Conservation (phyloP, 108 stramenopile species). For the Discostella pseudostelligera region DNA sequence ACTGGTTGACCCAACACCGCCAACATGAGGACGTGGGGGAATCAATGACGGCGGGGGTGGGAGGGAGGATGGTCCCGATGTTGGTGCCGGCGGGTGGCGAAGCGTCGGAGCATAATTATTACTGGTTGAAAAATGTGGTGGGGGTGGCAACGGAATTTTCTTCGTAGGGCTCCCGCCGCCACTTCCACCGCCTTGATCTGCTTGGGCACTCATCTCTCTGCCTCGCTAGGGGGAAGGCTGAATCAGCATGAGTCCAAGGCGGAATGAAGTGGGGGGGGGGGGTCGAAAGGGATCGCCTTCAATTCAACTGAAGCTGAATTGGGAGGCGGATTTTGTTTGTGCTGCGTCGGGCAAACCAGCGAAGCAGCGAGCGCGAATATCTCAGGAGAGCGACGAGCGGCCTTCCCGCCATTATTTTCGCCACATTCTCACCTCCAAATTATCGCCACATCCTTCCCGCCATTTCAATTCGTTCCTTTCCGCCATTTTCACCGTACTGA, state of each 20-base stretch:
- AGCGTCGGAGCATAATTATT: not conserved
- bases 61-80: slow-evolving; percentile 2
- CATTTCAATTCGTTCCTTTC: no score
- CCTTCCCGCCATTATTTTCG: no score
- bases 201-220: slow-evolving; percentile 1
- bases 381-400: no score
- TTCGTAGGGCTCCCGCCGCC: slow-evolving; percentile 1
- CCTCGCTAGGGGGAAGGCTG: not conserved
- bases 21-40: not conserved
- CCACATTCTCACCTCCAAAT: no score
- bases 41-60: slow-evolving; percentile 9
- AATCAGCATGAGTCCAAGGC: not conserved
- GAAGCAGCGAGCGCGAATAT: no score
- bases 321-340: no score
- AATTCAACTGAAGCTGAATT: no score
- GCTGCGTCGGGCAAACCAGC: no score
- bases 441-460: no score
- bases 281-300: not conserved
- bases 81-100: not conserved
- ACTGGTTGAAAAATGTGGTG: slow-evolving; percentile 1
- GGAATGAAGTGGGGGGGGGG: not conserved
- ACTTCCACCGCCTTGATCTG: not conserved
- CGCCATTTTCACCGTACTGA: no score
- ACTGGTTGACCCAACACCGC: not conserved
- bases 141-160: slow-evolving; percentile 25